These are phyloP conservation scores for Xylariaceae sp. DNA, from an alignment of 2,329 filamentous ascomycete species.

Conservation along the genomic window DNA sequence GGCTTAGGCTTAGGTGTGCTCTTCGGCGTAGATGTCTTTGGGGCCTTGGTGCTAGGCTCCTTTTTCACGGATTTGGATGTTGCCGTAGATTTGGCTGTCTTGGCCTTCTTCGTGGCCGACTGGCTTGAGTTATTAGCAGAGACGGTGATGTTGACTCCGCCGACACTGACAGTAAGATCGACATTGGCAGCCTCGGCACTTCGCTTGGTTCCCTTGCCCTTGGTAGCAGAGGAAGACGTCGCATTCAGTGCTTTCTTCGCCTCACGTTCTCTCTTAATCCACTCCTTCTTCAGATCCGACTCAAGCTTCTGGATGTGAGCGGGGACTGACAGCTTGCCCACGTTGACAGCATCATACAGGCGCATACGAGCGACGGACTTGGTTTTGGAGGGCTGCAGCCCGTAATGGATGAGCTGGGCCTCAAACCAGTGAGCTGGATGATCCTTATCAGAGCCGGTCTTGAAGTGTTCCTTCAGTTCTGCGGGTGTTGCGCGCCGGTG, in stretches of 20 bases:
- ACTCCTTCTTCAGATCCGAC: conserved; percentile 59
- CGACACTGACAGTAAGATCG: conserved; percentile 31
- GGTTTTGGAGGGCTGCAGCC: conserved; percentile 56
- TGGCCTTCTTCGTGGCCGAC: conserved; percentile 32
- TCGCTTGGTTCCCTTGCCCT: conserved; percentile 34
- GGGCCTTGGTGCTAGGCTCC: conserved; percentile 1
- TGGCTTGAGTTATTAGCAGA: conserved; percentile 25
- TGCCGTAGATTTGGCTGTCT: conserved; percentile 22
- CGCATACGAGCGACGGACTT: conserved; percentile 63
- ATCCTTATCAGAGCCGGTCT: conserved; percentile 47
- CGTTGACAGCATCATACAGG: conserved; percentile 58
- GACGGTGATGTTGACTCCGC: conserved; percentile 35
- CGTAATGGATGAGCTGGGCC: conserved; percentile 66
- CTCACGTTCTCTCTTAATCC: conserved; percentile 53
- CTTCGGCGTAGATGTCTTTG: conserved; percentile 9
- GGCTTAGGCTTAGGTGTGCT: background rate
- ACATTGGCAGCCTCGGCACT: conserved; percentile 34
- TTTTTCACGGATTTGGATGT: conserved; percentile 14
- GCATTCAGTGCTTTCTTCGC: conserved; percentile 45
- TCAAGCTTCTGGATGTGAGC: conserved; percentile 52
- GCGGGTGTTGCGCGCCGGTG: conserved; percentile 48
- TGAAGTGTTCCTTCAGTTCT: conserved; percentile 51
- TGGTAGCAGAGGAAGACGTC: background rate
- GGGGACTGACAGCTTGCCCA: conserved; percentile 52
- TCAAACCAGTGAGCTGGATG: conserved; percentile 64